Evolutionary conservation across 352 stramenopile genomes (phyloP).

Genomic region (Globisporangium uncinulatum): DNA sequence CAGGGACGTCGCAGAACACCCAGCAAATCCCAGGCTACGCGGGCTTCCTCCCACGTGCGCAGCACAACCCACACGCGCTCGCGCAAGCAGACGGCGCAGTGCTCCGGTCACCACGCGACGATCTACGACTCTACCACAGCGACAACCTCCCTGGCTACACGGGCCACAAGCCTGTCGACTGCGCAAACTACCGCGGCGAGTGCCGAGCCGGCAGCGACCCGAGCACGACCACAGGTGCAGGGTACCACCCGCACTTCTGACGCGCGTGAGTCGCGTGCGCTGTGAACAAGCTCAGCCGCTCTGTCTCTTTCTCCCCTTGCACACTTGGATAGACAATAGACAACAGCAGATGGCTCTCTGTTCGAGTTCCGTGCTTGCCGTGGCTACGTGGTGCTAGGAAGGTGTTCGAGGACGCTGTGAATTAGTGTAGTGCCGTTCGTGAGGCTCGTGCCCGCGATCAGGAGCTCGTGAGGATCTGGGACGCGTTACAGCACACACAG

Average conservation of each 20-base stretch:
- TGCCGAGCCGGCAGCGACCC: conserved; percentile 51
- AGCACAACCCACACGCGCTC: conserved; percentile 53
- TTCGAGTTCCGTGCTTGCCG: background rate
- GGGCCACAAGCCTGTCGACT: conserved; percentile 71
- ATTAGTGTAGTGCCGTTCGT: conserved; percentile 51
- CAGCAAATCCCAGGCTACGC: conserved; percentile 79
- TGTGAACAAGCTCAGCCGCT: background rate
- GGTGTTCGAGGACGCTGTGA: conserved; percentile 37
- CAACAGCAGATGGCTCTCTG: background rate
- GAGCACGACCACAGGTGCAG: conserved; percentile 53
- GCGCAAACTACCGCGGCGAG: conserved; percentile 74
- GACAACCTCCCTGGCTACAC: conserved; percentile 84
- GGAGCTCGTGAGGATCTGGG: conserved; percentile 57
- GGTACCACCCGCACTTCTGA: conserved; percentile 56
- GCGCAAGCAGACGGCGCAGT: conserved; percentile 45
- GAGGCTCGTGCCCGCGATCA: conserved; percentile 55
- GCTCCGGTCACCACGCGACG: conserved; percentile 27
- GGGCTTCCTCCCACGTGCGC: conserved; percentile 58
- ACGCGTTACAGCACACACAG: background rate
- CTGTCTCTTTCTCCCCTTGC: background rate
- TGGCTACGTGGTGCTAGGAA: conserved; percentile 24
- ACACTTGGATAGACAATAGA: background rate
- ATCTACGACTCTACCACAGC: conserved; percentile 68
- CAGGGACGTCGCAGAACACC: conserved; percentile 61
- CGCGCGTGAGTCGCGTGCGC: background rate